Conservation (phyloP, 495 filamentous ascomycete species). For the Aspergillus biplanus region DNA sequence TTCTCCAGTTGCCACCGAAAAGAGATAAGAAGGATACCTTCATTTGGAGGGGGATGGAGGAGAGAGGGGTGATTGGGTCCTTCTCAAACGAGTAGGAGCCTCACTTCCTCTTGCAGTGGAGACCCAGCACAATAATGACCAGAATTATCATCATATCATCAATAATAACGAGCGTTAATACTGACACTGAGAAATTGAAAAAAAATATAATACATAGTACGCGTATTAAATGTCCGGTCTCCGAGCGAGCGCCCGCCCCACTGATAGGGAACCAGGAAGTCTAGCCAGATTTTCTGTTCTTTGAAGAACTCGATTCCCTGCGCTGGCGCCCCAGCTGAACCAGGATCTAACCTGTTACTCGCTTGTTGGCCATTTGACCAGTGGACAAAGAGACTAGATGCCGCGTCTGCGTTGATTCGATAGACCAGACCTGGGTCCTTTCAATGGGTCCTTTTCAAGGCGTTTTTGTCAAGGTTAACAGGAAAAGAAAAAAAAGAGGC, state of each 20-base stretch:
- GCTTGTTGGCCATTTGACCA: not conserved
- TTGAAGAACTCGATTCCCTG: constrained; percentile 9
- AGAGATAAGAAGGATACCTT: not conserved
- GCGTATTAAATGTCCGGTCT: not conserved
- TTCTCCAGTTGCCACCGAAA: not conserved
- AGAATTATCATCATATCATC: not conserved
- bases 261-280: not conserved
- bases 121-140: too few relatives aligned
- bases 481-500: too few relatives aligned
- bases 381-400: too few relatives aligned
- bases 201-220: not conserved
- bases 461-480: too few relatives aligned
- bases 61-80: not conserved
- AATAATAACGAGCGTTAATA: not conserved
- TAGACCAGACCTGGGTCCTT: not conserved
- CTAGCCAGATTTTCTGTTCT: not conserved
- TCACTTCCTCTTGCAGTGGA: not conserved
- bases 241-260: not conserved
- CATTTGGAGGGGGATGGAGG: too few relatives aligned
- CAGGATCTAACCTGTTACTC: constrained; percentile 11
- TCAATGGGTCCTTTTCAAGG: too few relatives aligned
- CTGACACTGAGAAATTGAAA: not conserved
- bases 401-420: not conserved
- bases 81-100: constrained; percentile 12
- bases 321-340: constrained; percentile 16